These are phyloP conservation scores for Encephalitozoon romaleae DNA, from an alignment of 371 early-diverging fungal species.

Conservation along the genomic window DNA sequence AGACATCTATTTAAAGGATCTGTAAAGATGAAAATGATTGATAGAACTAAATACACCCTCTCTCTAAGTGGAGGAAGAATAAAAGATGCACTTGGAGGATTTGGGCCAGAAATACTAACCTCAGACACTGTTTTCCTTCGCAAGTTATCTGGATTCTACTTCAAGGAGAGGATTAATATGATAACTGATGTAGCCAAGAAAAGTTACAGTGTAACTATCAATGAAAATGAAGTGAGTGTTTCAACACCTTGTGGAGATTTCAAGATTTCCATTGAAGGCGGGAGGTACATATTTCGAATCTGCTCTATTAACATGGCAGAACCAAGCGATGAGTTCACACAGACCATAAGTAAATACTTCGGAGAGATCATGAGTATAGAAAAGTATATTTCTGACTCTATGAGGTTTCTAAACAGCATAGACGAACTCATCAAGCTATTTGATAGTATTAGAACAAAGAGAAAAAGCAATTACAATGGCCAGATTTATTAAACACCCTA, in stretches of 20 bases:
- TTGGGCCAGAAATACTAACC: neutral
- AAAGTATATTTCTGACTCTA: neutral
- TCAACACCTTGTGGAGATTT: neutral
- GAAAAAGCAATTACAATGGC: neutral
- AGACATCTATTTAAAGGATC: neutral
- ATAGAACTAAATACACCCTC: neutral
- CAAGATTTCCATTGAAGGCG: neutral
- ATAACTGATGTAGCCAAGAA: neutral
- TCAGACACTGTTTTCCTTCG: neutral
- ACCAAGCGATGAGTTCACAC: neutral
- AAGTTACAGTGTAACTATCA: neutral
- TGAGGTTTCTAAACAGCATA: neutral
- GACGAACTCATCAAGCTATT: neutral
- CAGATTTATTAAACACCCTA: neutral
- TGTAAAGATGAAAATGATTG: neutral
- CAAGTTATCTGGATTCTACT: neutral
- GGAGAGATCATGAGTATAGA: neutral
- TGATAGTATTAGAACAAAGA: neutral
- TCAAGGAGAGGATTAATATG: neutral
- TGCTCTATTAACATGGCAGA: neutral
- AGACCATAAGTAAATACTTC: neutral
- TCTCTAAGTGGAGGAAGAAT: neutral
- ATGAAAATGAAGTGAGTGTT: neutral
- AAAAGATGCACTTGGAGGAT: neutral
- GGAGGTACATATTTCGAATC: neutral